Conservation (phyloP, 1,284 basidiomycete genomes). For the Ustilago trichophora region DNA sequence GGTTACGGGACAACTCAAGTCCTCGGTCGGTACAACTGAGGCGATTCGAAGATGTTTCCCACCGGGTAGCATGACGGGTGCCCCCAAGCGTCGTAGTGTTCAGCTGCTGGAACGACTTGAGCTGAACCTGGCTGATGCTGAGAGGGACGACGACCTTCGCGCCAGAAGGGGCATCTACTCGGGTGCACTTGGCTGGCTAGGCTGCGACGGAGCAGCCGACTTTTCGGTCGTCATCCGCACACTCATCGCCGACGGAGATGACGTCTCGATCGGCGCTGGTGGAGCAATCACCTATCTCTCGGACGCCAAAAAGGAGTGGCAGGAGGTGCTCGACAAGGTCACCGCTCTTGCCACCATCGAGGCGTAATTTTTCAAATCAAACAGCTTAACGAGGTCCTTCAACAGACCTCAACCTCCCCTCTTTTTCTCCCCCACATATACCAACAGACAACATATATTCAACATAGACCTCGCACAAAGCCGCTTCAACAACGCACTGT, state of each 20-base stretch:
- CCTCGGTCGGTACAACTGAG: conserved; percentile 73
- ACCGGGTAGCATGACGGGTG: conserved; percentile 94
- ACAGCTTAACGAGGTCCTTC: no score
- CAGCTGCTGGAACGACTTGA: conserved; percentile 88
- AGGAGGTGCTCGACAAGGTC: conserved; percentile 85
- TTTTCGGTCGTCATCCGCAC: conserved; percentile 97
- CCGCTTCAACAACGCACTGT: conserved; percentile 1
- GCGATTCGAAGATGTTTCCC: conserved; percentile 75
- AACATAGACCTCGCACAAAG: no score
- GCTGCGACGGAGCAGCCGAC: conserved; percentile 85
- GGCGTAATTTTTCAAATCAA: no score
- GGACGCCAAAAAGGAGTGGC: conserved; percentile 86
- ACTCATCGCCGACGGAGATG: conserved; percentile 78
- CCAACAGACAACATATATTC: neutral
- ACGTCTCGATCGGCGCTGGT: conserved; percentile 79
- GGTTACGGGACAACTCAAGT: conserved; percentile 72
- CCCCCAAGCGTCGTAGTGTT: conserved; percentile 91
- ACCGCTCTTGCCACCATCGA: conserved; percentile 41
- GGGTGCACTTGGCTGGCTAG: conserved; percentile 84
- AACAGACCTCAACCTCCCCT: no score
- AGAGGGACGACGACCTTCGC: conserved; percentile 21
- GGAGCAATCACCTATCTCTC: conserved; percentile 96
- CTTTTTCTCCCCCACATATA: no score
- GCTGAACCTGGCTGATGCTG: conserved; percentile 38
- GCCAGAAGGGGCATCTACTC: conserved; percentile 80